Conservation (phyloP, 2,329 filamentous ascomycete genomes). For the Clarireedia sp. region DNA sequence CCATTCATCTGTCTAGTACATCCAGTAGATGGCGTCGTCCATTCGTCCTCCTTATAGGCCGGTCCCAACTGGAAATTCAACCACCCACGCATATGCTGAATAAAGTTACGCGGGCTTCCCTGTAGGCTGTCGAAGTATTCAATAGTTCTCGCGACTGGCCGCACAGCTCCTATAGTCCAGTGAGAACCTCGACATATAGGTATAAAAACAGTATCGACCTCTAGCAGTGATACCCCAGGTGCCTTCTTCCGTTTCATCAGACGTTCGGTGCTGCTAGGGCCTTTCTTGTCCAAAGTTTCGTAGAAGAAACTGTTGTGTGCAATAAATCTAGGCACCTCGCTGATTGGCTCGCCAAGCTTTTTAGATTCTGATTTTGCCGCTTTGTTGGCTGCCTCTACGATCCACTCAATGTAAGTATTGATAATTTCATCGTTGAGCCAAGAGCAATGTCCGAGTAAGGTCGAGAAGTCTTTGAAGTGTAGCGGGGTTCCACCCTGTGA, state of each 20-base stretch:
- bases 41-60: slow-evolving; percentile 49
- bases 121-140: slow-evolving; percentile 65
- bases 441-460: slow-evolving; percentile 44
- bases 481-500: slow-evolving; percentile 45
- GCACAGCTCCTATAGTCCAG: slow-evolving; percentile 66
- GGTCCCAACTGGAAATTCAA: slow-evolving; percentile 49
- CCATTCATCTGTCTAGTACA: slow-evolving; percentile 56
- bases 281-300: slow-evolving; percentile 42
- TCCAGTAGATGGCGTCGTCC: slow-evolving; percentile 42
- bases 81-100: slow-evolving; percentile 43
- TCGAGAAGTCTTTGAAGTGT: slow-evolving; percentile 52
- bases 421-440: slow-evolving; percentile 78
- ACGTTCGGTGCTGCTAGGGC: slow-evolving; percentile 40
- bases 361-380: slow-evolving; percentile 38
- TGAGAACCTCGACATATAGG: slow-evolving; percentile 59
- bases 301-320: slow-evolving; percentile 62
- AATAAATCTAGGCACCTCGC: slow-evolving; percentile 51
- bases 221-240: slow-evolving; percentile 51
- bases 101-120: slow-evolving; percentile 31
- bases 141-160: slow-evolving; percentile 50
- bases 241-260: slow-evolving; percentile 52
- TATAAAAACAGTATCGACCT: slow-evolving; percentile 60
- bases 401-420: slow-evolving; percentile 54
- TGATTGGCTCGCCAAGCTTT: slow-evolving; percentile 26
- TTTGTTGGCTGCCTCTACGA: slow-evolving; percentile 52